A percentile compares a stretch with the other conserved stretches of the same genome.
Evolutionary conservation across 202 grass and related monocot genomes (phyloP).

Genomic region (Alloteropsis angusta): DNA sequence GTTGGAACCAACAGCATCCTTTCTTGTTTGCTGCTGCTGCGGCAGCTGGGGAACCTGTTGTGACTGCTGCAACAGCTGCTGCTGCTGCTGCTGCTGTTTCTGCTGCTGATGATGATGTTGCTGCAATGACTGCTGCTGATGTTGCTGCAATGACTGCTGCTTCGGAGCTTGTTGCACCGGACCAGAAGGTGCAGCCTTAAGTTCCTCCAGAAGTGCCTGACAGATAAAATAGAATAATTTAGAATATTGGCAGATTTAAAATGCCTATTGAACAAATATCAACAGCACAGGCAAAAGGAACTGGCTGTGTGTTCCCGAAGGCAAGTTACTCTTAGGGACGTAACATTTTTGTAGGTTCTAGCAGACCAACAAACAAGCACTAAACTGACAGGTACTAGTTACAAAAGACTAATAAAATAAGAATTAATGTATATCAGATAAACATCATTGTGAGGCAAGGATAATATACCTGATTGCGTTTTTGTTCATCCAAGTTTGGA

Average conservation of each 20-base stretch:
- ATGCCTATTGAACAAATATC: neutral
- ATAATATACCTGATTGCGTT: constrained; percentile 70
- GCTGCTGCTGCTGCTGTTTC: neutral
- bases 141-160: constrained; percentile 22
- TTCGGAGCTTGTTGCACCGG: constrained; percentile 39
- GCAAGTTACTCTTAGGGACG: neutral
- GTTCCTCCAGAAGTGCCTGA: constrained; percentile 40
- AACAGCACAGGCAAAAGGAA: constrained; percentile 7
- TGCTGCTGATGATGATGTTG: neutral
- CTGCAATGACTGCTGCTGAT: neutral
- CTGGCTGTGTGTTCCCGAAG: neutral
- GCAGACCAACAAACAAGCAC: neutral
- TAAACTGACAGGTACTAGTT: neutral
- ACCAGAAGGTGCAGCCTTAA: constrained; percentile 30
- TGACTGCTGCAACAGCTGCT: neutral
- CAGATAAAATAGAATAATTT: constrained; percentile 14
- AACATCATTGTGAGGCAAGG: neutral
- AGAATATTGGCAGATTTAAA: neutral
- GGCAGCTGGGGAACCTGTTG: constrained; percentile 30
- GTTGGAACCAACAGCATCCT: constrained; percentile 43
- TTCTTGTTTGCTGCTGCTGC: constrained; percentile 47
- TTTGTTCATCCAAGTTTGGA: constrained; percentile 93
- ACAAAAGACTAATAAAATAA: neutral
- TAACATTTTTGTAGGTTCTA: neutral
- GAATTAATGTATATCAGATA: neutral